Evolutionary conservation across 371 early-diverging fungal species (phyloP), one percentile per base, ranked within the genome.

Genomic region (Mortierella sp.): DNA sequence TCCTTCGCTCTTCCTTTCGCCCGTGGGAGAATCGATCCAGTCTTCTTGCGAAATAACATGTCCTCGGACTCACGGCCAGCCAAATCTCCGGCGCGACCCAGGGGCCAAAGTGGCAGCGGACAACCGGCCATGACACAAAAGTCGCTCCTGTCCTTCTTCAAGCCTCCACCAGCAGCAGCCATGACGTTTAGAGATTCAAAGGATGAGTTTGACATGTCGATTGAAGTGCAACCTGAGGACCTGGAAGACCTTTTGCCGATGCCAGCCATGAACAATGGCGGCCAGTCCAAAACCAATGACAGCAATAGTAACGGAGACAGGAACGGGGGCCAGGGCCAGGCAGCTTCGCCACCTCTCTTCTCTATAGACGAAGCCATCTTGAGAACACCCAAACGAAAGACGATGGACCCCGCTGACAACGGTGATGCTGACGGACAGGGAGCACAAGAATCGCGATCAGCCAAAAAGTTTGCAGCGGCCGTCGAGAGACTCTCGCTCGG

Each of bases 31-130:
- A 7, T 39, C 39, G 17, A 47, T 5, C 13, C 10, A 16, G 16
- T 47, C 16, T 8, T 24, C 10, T 25, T 24, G 6, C 48, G 25
- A 34, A 17, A 17, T 27, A 44, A 16, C 28, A 72, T 65, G 62
- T 60, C 72, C 22, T 61, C 54, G 22, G 66, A 65, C 34, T 28
- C 37, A 8, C 44, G 67, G 58, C 59, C 58, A 9, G 22, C 45
- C n/a, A 72, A 72, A 58, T 72, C 72, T 12, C 66, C 72, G 73
- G 84, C 68, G 80, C 83, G 62, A 80, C 79, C 68, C 89, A 92
- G 76, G 91, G 91, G 64, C 10, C 24, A 48, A 12, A 25, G 28
- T 46, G 21, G 5, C 40, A n/a, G n/a, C n/a, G n/a, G n/a, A n/a
- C 62, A 57, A 44, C 64, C 72, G 2, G 54, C 61, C 31, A 58